Conservation (phyloP, 2,329 filamentous ascomycete genomes). For the Hypoxylon sp. region DNA sequence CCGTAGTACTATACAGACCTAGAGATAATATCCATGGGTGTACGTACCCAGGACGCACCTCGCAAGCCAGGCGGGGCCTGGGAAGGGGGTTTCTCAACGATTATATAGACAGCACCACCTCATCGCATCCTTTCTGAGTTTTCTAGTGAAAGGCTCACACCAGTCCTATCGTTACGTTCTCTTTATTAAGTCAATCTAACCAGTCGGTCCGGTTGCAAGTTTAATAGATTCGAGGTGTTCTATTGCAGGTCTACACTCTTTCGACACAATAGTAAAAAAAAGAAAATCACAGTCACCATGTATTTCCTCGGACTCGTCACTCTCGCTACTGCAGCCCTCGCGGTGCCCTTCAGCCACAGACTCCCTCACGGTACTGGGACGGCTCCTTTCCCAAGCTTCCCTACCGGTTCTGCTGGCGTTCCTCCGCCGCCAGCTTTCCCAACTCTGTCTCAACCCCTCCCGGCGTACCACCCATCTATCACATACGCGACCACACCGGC, state of each 20-base stretch:
- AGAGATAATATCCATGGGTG: slow-evolving; percentile 10
- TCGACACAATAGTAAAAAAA: slow-evolving; percentile 15
- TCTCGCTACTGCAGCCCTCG: slow-evolving; percentile 29
- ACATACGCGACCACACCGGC: slow-evolving; percentile 19
- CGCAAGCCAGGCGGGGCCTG: slow-evolving; percentile 6
- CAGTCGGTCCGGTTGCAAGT: slow-evolving; percentile 25
- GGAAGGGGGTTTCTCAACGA: slow-evolving; percentile 5
- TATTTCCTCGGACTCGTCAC: slow-evolving; percentile 29
- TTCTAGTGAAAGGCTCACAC: slow-evolving; percentile 9
- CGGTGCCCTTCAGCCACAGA: slow-evolving; percentile 22
- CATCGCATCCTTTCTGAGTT: slow-evolving; percentile 2
- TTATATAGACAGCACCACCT: slow-evolving; percentile 17
- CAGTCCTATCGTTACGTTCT: slow-evolving; percentile 24
- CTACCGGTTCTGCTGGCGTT: slow-evolving; percentile 20
- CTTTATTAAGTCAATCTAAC: slow-evolving; percentile 18
- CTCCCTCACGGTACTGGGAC: background rate
- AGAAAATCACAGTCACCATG: slow-evolving; percentile 25
- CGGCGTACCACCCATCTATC: slow-evolving; percentile 17
- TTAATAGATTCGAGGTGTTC: slow-evolving; percentile 15
- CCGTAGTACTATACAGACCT: slow-evolving; percentile 5
- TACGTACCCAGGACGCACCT: slow-evolving; percentile 4
- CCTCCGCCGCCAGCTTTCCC: slow-evolving; percentile 19
- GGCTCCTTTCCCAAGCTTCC: slow-evolving; percentile 3
- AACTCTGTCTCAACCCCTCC: slow-evolving; percentile 5
- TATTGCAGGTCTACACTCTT: slow-evolving; percentile 22